These are phyloP conservation scores for Penicillium palitans DNA, from an alignment of 2,329 filamentous ascomycete species.

Conservation along the genomic window DNA sequence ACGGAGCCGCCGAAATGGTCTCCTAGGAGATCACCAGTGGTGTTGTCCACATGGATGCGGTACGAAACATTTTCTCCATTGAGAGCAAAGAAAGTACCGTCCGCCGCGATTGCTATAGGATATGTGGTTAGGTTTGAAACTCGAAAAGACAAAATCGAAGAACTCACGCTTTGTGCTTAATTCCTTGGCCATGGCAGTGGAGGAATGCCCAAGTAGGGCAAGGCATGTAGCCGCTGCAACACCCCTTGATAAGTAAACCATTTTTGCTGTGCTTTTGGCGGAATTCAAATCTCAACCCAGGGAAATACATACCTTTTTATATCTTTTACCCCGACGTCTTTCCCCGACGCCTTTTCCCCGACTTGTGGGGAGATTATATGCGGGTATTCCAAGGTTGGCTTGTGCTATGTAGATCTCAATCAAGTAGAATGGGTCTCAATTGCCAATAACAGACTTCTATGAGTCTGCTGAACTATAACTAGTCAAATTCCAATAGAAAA, in stretches of 20 bases:
- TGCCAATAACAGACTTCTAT: background rate
- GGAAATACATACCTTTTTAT: slow-evolving; percentile 6
- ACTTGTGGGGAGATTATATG: background rate
- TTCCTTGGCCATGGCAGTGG: background rate
- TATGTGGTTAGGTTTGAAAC: background rate
- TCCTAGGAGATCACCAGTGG: slow-evolving; percentile 57
- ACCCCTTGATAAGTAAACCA: slow-evolving; percentile 2
- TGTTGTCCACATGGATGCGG: slow-evolving; percentile 61
- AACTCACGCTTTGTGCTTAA: slow-evolving; percentile 5
- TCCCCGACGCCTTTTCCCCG: background rate
- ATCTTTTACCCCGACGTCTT: background rate
- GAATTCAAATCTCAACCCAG: background rate
- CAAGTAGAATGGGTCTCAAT: background rate
- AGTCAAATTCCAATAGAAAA: background rate
- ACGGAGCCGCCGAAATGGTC: slow-evolving; percentile 63
- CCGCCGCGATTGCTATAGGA: slow-evolving; percentile 52
- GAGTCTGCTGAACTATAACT: background rate
- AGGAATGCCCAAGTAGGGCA: background rate
- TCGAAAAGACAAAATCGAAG: background rate
- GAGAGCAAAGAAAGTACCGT: slow-evolving; percentile 58
- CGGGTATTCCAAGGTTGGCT: background rate
- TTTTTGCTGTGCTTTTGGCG: background rate
- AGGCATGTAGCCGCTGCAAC: slow-evolving; percentile 2
- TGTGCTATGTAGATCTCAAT: background rate
- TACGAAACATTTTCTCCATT: slow-evolving; percentile 61